A percentile compares a stretch with the other conserved stretches of the same genome.
phyloP scores from a whole-genome alignment of 768 basidiomycete genomes.

The Termitomyces sp. region DNA sequence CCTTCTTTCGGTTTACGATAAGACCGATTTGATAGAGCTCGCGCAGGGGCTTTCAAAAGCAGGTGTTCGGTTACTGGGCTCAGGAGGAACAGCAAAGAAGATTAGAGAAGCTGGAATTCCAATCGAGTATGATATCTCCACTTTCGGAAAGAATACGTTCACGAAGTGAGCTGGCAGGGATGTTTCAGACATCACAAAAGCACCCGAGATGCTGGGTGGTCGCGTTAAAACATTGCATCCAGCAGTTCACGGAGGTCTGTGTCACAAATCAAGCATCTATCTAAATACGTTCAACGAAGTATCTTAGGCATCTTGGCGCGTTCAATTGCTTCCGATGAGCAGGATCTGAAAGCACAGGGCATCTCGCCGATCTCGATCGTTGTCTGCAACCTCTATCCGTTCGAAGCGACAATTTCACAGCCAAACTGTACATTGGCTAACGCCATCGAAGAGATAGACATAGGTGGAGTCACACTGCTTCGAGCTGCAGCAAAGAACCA shows the following conservation, averaged over 20 bases:
- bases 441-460: constrained; percentile 97
- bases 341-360: constrained; percentile 74
- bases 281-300: constrained; percentile 6
- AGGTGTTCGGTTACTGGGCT: constrained; percentile 87
- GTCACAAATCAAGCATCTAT: background rate
- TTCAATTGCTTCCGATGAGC: constrained; percentile 83
- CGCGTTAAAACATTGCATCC: constrained; percentile 98
- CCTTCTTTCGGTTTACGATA: constrained; percentile 94
- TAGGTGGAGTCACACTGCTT: constrained; percentile 95
- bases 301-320: constrained; percentile 86
- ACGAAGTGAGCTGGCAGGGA: constrained; percentile 49
- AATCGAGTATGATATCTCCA: constrained; percentile 62
- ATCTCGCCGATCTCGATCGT: constrained; percentile 96
- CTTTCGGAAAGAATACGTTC: background rate
- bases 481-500: constrained; percentile 99
- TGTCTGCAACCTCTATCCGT: constrained; percentile 99
- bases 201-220: constrained; percentile 98
- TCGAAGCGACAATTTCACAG: constrained; percentile 83
- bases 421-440: constrained; percentile 86
- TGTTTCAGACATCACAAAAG: constrained; percentile 95
- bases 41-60: constrained; percentile 77
- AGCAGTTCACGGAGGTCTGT: constrained; percentile 91
- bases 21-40: constrained; percentile 81
- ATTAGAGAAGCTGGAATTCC: constrained; percentile 90
- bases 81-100: constrained; percentile 96